Base-by-base conservation (phyloP, 2,329 filamentous ascomycete genomes). In the Acarospora socialis region DNA sequence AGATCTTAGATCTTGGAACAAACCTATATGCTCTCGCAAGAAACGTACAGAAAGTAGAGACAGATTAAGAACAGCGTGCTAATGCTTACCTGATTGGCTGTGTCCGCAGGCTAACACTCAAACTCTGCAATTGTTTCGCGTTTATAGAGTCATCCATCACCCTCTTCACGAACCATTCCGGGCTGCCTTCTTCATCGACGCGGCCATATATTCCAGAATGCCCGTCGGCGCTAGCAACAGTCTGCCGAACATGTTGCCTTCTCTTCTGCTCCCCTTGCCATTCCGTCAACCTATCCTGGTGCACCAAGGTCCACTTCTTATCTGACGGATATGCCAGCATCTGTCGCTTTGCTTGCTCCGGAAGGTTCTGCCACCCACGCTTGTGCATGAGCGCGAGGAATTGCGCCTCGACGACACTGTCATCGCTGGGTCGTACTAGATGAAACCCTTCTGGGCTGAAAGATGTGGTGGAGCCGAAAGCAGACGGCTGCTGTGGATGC, bases 301-400 rank as follows among this genome's bases (percentile, higher is more conserved):
- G 80, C 31, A 98, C 80, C 37, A 98, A 63, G 2, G 84, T 94
- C 90, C 90, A 98, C 59, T 95, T 98, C 66, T 95, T 95, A 42
- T 77, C 73, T 6, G 90, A 72, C 9, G 86, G 82, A 53, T 98
- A 95, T 21, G 84, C 84, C 58, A 90, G 72, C 87, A 98, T 95
- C 61, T 95, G 90, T 39, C 87, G 70, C 45, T 80, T 74, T 18
- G 90, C 90, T 60, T 93, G 83, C 50, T 98, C 90, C 4, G 90
- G 90, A 42, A 98, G 63, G 55, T 92, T 92, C 60, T 93, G 90
- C 82, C 86, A 95, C 43, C 87, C 90, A 59, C 90, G 74, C 60
- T 94, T 94, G 50, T 92, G 81, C 90, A 98, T 95, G 43, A 98
- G 63, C 32, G 83, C 77, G 48, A 86, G 66, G 50, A 95, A 95